Conservation (phyloP, 2,329 filamentous ascomycete species). For the Cladophialophora psammophila region DNA sequence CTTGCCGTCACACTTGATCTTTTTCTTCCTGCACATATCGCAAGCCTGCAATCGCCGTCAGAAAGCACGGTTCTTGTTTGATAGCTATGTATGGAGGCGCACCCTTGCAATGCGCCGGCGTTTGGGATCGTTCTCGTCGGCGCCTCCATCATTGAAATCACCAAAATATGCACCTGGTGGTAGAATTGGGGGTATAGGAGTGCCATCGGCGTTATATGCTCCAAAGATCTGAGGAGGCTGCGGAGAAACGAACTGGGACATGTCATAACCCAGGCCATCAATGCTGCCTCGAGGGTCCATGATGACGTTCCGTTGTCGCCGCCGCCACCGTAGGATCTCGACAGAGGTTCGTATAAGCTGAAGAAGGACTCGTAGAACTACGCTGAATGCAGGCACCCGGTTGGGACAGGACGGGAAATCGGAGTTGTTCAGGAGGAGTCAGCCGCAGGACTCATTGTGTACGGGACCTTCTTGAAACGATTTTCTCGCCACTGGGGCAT, state of each 20-base stretch:
- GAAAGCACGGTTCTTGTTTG: conserved; percentile 21
- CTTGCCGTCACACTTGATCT: conserved; percentile 97
- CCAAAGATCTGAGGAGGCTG: conserved; percentile 75
- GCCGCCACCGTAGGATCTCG: conserved; percentile 5
- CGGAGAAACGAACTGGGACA: conserved; percentile 64
- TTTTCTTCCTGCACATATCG: conserved; percentile 92
- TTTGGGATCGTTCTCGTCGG: conserved; percentile 79
- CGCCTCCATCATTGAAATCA: conserved; percentile 56
- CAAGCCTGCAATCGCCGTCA: conserved; percentile 68
- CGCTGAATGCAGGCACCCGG: conserved; percentile 14
- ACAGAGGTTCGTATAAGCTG: background rate
- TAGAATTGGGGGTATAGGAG: conserved; percentile 63
- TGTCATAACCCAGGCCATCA: conserved; percentile 53
- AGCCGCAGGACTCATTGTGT: conserved; percentile 28
- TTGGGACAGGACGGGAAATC: background rate
- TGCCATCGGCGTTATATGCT: conserved; percentile 65
- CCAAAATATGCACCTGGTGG: conserved; percentile 47
- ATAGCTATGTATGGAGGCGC: conserved; percentile 49
- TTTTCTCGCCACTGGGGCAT: conserved; percentile 4
- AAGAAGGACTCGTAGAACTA: conserved; percentile 13
- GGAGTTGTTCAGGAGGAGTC: conserved; percentile 20
- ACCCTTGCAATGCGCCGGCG: conserved; percentile 86
- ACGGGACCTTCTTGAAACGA: background rate
- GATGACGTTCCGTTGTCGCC: conserved; percentile 14
- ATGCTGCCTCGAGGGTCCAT: conserved; percentile 37